phyloP scores from a whole-genome alignment of 768 basidiomycete species.

The Lanmaoa rubissima region DNA sequence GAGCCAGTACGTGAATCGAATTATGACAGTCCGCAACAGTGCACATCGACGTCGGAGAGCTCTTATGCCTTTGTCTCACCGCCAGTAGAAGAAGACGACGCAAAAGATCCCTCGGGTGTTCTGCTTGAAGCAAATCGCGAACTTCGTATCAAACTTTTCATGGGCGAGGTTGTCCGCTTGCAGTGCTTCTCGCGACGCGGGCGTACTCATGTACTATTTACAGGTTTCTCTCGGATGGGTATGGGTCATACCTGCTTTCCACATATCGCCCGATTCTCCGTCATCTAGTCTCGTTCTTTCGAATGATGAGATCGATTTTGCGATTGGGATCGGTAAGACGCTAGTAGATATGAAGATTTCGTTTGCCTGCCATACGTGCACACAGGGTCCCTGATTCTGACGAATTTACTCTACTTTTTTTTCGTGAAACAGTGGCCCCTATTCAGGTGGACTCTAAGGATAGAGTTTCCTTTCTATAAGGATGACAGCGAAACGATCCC shows the following conservation, averaged over 20 bases:
- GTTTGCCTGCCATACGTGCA: slow-evolving; percentile 45
- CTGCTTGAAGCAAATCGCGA: slow-evolving; percentile 66
- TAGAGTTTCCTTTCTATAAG: neutral
- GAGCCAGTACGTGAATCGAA: slow-evolving; percentile 9
- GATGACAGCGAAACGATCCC: neutral
- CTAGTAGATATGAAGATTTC: slow-evolving; percentile 67
- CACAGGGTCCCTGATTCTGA: neutral
- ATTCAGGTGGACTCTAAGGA: neutral
- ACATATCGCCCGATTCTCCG: slow-evolving; percentile 55
- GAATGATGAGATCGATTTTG: slow-evolving; percentile 72
- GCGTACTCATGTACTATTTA: neutral
- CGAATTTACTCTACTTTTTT: neutral
- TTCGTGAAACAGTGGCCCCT: neutral
- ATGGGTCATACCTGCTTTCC: slow-evolving; percentile 85
- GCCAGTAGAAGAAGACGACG: slow-evolving; percentile 8
- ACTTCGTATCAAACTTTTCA: slow-evolving; percentile 67
- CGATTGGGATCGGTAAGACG: slow-evolving; percentile 66
- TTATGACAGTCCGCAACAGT: neutral
- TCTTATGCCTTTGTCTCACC: neutral
- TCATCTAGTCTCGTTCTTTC: slow-evolving; percentile 42
- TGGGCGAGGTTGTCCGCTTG: slow-evolving; percentile 55
- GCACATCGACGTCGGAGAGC: neutral
- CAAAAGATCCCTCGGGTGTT: slow-evolving; percentile 40
- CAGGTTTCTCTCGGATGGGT: slow-evolving; percentile 81
- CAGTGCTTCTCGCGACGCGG: neutral